Conservation (phyloP, 257 asterid genomes). For the Lavandula angustifolia region DNA sequence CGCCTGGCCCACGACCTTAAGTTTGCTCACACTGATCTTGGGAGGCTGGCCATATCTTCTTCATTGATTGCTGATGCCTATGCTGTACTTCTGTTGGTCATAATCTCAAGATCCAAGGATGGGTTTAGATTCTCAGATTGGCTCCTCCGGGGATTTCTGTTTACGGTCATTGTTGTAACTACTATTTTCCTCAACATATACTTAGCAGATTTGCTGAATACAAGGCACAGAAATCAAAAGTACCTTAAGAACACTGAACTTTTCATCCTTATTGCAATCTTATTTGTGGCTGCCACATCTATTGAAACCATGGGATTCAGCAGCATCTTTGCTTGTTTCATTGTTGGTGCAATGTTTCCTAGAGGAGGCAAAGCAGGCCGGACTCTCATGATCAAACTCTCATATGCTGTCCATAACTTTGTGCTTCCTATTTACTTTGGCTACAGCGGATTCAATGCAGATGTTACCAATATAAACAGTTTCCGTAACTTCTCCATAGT, state of each 20-base stretch:
- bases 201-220: conserved; percentile 65
- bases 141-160: conserved; percentile 47
- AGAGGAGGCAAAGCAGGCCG: conserved; percentile 90
- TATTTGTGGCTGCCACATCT: conserved; percentile 67
- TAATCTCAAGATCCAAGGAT: conserved; percentile 48
- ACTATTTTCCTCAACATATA: conserved; percentile 58
- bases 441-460: conserved; percentile 85
- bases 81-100: conserved; percentile 65
- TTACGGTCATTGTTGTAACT: conserved; percentile 43
- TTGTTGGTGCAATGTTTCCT: conserved; percentile 85
- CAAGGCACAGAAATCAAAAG: conserved; percentile 73
- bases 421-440: conserved; percentile 94
- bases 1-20: conserved; percentile 83
- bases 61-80: conserved; percentile 73
- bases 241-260: conserved; percentile 77
- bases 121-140: conserved; percentile 26
- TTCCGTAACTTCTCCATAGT: conserved; percentile 51
- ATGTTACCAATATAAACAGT: conserved; percentile 53
- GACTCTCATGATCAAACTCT: conserved; percentile 75
- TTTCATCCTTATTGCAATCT: conserved; percentile 59
- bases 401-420: conserved; percentile 78
- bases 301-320: conserved; percentile 80
- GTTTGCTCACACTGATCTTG: conserved; percentile 77
- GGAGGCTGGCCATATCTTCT: conserved; percentile 79
- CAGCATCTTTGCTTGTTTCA: conserved; percentile 78